Evolutionary conservation across 2,329 filamentous ascomycete genomes (phyloP), one percentile per base, ranked within the genome.

Genomic region (Beauveria sp.): DNA sequence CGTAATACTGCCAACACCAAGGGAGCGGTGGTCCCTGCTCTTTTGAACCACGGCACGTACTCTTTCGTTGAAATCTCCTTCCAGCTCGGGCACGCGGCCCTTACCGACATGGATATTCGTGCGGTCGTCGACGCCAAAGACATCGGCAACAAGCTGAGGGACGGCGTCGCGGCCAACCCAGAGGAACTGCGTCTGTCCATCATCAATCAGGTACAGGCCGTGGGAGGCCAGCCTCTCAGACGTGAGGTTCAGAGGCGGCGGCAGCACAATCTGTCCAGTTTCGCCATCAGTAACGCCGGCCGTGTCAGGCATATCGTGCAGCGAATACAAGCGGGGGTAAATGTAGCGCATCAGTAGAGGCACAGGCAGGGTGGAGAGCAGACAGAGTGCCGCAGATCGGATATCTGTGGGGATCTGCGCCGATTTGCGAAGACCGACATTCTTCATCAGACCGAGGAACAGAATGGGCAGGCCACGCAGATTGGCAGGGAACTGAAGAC

Each of bases 21-120:
- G 90, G 34, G 89, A 84, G 72, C 87, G 84, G 77, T 96, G 89
- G 71, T 98, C 93, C 62, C 88, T 83, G 74, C 91, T 96, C 86
- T 99, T 99, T 69, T 93, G 88, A 62, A 97, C 79, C 10, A 99
- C 92, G 7, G 89, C 90, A 56, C 95, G 86, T 42, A 99, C 88
- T 28, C 93, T 86, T 79, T 98, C 93, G 76, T 92, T 98, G 81
- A 98, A 97, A 74, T 99, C 95, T 68, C 91, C 93, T 68, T 98
- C 95, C 45, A 98, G 78, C 67, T 96, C 88, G 0, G 93, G 92
- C 65, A 99, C 76, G 5, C 87, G 85, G 26, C 88, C 88, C 82
- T 99, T 99, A 74, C 95, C 95, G 65, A 97, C 91, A 67, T 91
- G 92, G 64, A 99, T 80, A 71, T 91, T 88, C 45, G 86, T 87